Evolutionary conservation across 495 filamentous ascomycete species (phyloP).

Genomic region (Penicillium waksmanii): DNA sequence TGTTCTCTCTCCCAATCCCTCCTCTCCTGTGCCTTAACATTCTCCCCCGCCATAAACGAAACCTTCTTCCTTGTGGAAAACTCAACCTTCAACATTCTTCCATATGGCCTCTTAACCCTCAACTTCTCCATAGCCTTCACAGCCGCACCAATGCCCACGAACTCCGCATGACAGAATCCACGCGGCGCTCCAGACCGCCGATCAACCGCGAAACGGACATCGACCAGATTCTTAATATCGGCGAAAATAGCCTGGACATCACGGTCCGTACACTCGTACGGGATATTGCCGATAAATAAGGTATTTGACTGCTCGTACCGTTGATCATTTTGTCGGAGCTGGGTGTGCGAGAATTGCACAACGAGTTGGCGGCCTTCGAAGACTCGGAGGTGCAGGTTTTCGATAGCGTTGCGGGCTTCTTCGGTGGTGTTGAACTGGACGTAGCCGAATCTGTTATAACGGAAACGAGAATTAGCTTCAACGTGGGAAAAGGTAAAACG

Average conservation of each 20-base stretch:
- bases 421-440: slow-evolving; percentile 65
- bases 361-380: slow-evolving; percentile 78
- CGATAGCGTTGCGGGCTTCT: slow-evolving; percentile 62
- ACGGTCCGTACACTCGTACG: slow-evolving; percentile 84
- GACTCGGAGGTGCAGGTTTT: slow-evolving; percentile 66
- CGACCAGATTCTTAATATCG: slow-evolving; percentile 69
- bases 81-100: slow-evolving; percentile 68
- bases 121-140: slow-evolving; percentile 59
- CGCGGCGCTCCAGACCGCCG: slow-evolving; percentile 82
- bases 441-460: slow-evolving; percentile 70
- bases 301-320: slow-evolving; percentile 57
- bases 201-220: slow-evolving; percentile 90
- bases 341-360: slow-evolving; percentile 58
- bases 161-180: slow-evolving; percentile 92
- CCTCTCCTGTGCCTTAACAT: neutral
- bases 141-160: slow-evolving; percentile 67
- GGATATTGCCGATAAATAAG: slow-evolving; percentile 87
- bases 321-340: slow-evolving; percentile 17
- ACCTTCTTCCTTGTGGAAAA: slow-evolving; percentile 44
- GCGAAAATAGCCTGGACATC: slow-evolving; percentile 84
- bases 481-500: no score
- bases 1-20: slow-evolving; percentile 6
- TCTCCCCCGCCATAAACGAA: neutral
- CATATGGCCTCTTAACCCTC: slow-evolving; percentile 60
- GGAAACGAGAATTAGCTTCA: no score